Evolutionary conservation across 352 stramenopile species (phyloP).

Genomic region (Phytophthora ohioensis): DNA sequence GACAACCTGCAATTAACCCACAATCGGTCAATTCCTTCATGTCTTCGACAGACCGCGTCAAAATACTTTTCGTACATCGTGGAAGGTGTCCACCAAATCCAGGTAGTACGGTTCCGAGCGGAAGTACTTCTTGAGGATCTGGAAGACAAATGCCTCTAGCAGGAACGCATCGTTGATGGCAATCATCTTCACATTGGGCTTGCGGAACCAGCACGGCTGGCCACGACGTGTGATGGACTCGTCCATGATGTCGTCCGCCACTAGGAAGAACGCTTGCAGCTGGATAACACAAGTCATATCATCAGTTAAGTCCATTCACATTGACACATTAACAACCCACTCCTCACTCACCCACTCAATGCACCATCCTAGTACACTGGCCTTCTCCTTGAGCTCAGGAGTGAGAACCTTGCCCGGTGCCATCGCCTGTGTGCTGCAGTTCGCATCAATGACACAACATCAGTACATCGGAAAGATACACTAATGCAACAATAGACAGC

Average conservation of each 20-base stretch:
- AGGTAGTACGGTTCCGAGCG: slow-evolving; percentile 88
- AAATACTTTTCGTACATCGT: slow-evolving; percentile 61
- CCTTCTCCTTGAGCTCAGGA: slow-evolving; percentile 79
- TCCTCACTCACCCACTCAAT: slow-evolving; percentile 93
- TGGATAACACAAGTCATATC: slow-evolving; percentile 23
- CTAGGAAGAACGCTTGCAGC: slow-evolving; percentile 99
- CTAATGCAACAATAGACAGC: neutral
- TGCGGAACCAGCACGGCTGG: slow-evolving; percentile 98
- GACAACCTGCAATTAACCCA: slow-evolving; percentile 85
- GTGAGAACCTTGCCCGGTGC: slow-evolving; percentile 55
- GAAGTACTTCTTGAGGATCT: slow-evolving; percentile 92
- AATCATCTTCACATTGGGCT: slow-evolving; percentile 91
- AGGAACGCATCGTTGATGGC: slow-evolving; percentile 98
- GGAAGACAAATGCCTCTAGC: slow-evolving; percentile 94
- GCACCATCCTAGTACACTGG: slow-evolving; percentile 97
- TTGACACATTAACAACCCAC: neutral
- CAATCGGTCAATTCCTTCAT: neutral
- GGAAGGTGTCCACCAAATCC: slow-evolving; percentile 97
- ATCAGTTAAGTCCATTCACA: neutral
- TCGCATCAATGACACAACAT: neutral
- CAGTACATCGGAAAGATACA: slow-evolving; percentile 2
- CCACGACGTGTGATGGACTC: slow-evolving; percentile 94
- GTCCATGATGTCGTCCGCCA: slow-evolving; percentile 99
- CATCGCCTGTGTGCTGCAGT: slow-evolving; percentile 69
- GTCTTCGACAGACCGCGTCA: neutral